Evolutionary conservation across 2,329 filamentous ascomycete species (phyloP).

Genomic region (Hypoxylon sp.): DNA sequence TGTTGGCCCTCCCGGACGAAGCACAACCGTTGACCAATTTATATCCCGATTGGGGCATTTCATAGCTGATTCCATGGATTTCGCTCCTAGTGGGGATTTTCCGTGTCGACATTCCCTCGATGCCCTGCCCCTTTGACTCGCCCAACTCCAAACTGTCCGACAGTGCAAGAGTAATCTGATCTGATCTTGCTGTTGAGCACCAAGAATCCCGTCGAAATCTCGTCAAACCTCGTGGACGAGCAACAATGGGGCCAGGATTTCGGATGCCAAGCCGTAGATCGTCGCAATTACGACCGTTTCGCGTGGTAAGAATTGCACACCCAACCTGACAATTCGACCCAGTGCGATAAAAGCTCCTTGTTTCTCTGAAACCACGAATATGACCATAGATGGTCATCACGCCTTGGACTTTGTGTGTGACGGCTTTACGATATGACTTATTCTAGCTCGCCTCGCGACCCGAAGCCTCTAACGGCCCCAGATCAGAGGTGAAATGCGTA

Average conservation of each 20-base stretch:
- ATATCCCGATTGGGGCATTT: constrained; percentile 29
- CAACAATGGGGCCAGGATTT: constrained; percentile 3
- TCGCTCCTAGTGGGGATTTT: constrained; percentile 32
- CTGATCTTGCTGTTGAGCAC: constrained; percentile 10
- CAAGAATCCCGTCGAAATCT: constrained; percentile 15
- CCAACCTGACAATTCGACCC: constrained; percentile 1
- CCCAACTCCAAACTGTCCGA: constrained; percentile 4
- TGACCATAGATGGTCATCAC: constrained; percentile 11
- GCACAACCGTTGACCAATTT: constrained; percentile 25
- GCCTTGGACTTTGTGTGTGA: not conserved
- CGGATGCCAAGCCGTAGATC: constrained; percentile 21
- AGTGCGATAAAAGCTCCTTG: constrained; percentile 1
- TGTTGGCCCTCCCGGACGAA: constrained; percentile 25
- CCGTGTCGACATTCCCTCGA: constrained; percentile 16
- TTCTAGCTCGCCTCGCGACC: not conserved
- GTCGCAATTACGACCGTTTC: constrained; percentile 6
- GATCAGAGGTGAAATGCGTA: constrained; percentile 6
- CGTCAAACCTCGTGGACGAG: constrained; percentile 6
- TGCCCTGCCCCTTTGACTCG: not conserved
- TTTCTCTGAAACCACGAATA: constrained; percentile 8
- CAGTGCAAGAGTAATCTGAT: constrained; percentile 12
- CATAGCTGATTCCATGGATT: constrained; percentile 4
- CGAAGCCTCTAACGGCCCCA: not conserved
- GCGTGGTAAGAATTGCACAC: not conserved
- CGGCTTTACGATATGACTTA: constrained; percentile 3